Evolutionary conservation across 2,329 filamentous ascomycete genomes (phyloP).

Genomic region (Xylariaceae sp.): DNA sequence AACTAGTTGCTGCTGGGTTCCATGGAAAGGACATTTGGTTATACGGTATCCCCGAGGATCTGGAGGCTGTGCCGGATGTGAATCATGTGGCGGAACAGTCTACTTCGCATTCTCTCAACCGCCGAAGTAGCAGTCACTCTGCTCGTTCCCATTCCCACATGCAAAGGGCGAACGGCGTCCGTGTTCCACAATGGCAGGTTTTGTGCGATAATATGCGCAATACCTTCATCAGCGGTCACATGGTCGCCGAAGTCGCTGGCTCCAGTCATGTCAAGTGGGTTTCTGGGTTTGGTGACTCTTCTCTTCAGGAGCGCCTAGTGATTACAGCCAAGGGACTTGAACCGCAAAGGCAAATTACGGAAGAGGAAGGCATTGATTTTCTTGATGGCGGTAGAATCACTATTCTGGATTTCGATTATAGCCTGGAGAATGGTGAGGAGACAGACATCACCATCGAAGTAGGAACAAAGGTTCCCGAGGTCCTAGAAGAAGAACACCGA

Average conservation of each 20-base stretch:
- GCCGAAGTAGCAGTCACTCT: slow-evolving; percentile 40
- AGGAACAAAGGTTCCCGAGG: slow-evolving; percentile 62
- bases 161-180: slow-evolving; percentile 34
- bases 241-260: slow-evolving; percentile 59
- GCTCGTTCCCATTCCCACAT: slow-evolving; percentile 36
- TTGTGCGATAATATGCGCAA: slow-evolving; percentile 65
- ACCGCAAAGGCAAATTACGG: slow-evolving; percentile 50
- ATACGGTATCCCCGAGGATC: slow-evolving; percentile 69
- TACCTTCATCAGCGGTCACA: slow-evolving; percentile 62
- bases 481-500: slow-evolving; percentile 66
- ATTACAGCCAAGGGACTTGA: slow-evolving; percentile 66
- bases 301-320: slow-evolving; percentile 55
- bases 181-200: slow-evolving; percentile 63
- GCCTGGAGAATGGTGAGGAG: slow-evolving; percentile 48
- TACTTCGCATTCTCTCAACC: slow-evolving; percentile 29
- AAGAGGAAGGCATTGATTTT: slow-evolving; percentile 68
- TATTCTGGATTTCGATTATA: slow-evolving; percentile 69
- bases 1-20: slow-evolving; percentile 69
- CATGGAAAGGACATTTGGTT: slow-evolving; percentile 69
- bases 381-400: slow-evolving; percentile 72
- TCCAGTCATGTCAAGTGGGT: slow-evolving; percentile 70
- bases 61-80: slow-evolving; percentile 55
- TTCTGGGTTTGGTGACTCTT: slow-evolving; percentile 45
- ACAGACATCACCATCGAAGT: slow-evolving; percentile 66
- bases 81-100: slow-evolving; percentile 30